phyloP scores from a whole-genome alignment of 495 filamentous ascomycete species.

The Amniculicola lignicola region DNA sequence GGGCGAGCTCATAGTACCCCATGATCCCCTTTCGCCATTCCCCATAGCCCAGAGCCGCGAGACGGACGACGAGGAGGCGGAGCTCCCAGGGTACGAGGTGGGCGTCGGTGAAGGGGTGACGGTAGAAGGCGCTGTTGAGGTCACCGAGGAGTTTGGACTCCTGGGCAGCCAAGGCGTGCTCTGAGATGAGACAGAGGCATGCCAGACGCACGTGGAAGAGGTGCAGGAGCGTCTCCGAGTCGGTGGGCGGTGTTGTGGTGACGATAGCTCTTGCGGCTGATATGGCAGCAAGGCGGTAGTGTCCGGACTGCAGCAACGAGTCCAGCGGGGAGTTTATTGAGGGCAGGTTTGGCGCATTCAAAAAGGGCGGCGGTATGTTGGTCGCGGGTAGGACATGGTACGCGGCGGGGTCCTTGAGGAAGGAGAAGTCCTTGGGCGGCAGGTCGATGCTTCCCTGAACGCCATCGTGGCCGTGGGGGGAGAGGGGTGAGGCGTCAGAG shows the following conservation, averaged over 20 bases:
- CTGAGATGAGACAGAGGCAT: slow-evolving; percentile 71
- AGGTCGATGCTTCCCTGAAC: slow-evolving; percentile 36
- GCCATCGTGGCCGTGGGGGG: slow-evolving; percentile 32
- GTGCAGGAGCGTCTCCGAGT: slow-evolving; percentile 64
- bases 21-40: slow-evolving; percentile 83
- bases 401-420: slow-evolving; percentile 70
- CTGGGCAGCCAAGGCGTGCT: slow-evolving; percentile 69
- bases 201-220: slow-evolving; percentile 80
- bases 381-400: slow-evolving; percentile 74
- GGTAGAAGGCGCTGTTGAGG: slow-evolving; percentile 64
- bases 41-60: slow-evolving; percentile 79
- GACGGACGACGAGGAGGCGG: slow-evolving; percentile 71
- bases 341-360: slow-evolving; percentile 39
- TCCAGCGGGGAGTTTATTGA: slow-evolving; percentile 47
- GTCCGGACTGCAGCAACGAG: slow-evolving; percentile 54
- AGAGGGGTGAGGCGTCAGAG: slow-evolving; percentile 8
- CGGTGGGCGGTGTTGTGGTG: slow-evolving; percentile 52
- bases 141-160: slow-evolving; percentile 84
- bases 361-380: slow-evolving; percentile 62
- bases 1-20: slow-evolving; percentile 80
- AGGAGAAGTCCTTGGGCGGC: slow-evolving; percentile 68
- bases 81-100: slow-evolving; percentile 80
- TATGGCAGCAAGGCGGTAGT: slow-evolving; percentile 73
- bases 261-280: slow-evolving; percentile 64
- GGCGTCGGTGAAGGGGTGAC: slow-evolving; percentile 46